Evolutionary conservation across 257 asterid species (phyloP).

Genomic region (Forsythia viridissima): DNA sequence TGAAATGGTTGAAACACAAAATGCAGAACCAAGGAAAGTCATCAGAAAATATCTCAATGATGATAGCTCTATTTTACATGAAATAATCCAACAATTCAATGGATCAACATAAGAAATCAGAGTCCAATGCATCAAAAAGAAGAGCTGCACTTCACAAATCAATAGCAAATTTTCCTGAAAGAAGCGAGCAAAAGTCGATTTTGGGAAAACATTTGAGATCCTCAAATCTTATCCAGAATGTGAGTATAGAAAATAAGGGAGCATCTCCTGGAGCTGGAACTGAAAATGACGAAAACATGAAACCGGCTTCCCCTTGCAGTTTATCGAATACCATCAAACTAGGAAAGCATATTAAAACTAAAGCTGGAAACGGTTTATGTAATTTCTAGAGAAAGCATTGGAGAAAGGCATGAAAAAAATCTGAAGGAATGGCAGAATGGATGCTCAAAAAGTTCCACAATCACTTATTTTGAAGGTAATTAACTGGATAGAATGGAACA

Average conservation of each 20-base stretch:
- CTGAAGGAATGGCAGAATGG: conserved; percentile 40
- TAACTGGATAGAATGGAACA: conserved; percentile 95
- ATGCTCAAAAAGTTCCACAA: conserved; percentile 60
- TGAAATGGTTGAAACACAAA: conserved; percentile 39
- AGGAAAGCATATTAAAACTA: conserved; percentile 78
- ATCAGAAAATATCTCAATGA: conserved; percentile 15
- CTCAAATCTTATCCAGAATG: conserved; percentile 42
- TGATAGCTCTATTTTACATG: conserved; percentile 41
- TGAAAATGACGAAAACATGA: conserved; percentile 77
- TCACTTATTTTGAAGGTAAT: conserved; percentile 81
- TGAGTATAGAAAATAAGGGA: conserved; percentile 31
- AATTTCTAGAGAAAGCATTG: conserved; percentile 71
- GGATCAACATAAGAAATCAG: conserved; percentile 37
- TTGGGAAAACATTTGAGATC: conserved; percentile 82
- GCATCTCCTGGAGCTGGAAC: conserved; percentile 17
- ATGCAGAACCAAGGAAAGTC: conserved; percentile 28
- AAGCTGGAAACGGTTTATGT: conserved; percentile 91
- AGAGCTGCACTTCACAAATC: conserved; percentile 56
- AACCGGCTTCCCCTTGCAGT: conserved; percentile 43
- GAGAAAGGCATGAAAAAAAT: conserved; percentile 64
- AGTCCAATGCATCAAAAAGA: conserved; percentile 48
- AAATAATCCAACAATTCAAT: conserved; percentile 47
- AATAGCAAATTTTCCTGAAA: conserved; percentile 46
- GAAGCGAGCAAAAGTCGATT: conserved; percentile 52
- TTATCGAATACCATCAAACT: conserved; percentile 64